Conservation (phyloP, 345 rosid genomes). For the Camelina neglecta region DNA sequence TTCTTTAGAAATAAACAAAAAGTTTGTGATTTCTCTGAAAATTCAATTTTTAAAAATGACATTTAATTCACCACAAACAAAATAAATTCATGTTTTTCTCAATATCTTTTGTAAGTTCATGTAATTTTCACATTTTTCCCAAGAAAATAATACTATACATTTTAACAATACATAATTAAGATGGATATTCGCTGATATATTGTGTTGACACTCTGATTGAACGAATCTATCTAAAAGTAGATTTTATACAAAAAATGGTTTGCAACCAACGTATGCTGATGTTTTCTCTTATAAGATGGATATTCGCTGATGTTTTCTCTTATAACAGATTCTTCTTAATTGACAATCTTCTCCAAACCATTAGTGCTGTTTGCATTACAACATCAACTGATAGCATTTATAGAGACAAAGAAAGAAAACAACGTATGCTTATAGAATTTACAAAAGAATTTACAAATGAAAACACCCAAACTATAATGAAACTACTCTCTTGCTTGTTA, state of each 20-base stretch:
- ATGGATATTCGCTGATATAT: neutral
- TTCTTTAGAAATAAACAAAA: too few species aligned
- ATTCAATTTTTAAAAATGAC: too few species aligned
- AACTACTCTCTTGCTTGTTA: constrained; percentile 31
- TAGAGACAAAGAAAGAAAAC: constrained; percentile 4
- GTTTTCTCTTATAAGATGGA: too few species aligned
- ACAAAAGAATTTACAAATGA: constrained; percentile 39
- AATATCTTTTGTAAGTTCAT: too few species aligned
- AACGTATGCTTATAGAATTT: constrained; percentile 35
- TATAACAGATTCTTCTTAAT: too few species aligned
- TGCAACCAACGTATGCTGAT: too few species aligned
- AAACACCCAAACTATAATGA: constrained; percentile 38
- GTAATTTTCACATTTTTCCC: too few species aligned
- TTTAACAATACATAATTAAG: neutral
- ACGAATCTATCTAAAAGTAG: neutral
- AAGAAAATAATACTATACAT: too few species aligned
- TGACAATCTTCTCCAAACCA: constrained; percentile 22
- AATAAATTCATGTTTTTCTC: too few species aligned
- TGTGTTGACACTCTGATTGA: neutral
- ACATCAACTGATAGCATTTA: constrained; percentile 24
- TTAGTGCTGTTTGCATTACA: constrained; percentile 4
- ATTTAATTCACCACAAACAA: too few species aligned
- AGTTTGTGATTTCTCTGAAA: too few species aligned
- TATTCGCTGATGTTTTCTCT: too few species aligned
- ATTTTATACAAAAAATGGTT: neutral